Conservation (phyloP, 2,329 filamentous ascomycete genomes). For the Diplodia corticola region DNA sequence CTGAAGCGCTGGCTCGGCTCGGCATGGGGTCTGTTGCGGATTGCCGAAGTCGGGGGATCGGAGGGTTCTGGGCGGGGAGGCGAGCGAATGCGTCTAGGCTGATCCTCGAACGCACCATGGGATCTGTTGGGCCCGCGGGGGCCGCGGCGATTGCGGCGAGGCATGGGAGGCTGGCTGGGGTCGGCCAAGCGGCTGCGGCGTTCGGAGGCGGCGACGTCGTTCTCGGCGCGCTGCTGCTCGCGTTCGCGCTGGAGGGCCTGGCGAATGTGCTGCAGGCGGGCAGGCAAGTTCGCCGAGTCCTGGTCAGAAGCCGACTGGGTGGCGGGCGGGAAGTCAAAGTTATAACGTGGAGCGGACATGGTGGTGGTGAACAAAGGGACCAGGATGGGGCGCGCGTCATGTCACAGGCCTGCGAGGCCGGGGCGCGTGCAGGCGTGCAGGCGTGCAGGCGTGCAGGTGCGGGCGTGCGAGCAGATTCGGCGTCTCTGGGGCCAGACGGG, state of each 20-base stretch:
- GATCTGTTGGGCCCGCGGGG: constrained; percentile 2
- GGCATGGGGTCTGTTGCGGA: constrained; percentile 31
- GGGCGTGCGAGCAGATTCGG: background rate
- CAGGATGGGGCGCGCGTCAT: constrained; percentile 15
- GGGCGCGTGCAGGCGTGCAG: too few relatives aligned
- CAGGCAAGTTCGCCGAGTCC: constrained; percentile 20
- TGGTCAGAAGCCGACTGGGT: constrained; percentile 24
- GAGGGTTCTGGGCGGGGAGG: background rate
- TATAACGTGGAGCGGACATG: constrained; percentile 34
- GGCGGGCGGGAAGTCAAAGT: constrained; percentile 50
- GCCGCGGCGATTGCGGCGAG: constrained; percentile 18
- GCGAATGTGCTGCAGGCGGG: constrained; percentile 36
- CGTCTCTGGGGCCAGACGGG: background rate
- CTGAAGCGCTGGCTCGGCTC: constrained; percentile 40
- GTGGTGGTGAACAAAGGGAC: constrained; percentile 28
- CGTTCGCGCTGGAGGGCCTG: constrained; percentile 36
- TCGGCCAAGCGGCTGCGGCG: constrained; percentile 11
- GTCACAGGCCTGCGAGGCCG: constrained; percentile 1
- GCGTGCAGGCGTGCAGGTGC: background rate
- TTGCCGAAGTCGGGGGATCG: constrained; percentile 17
- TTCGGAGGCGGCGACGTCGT: constrained; percentile 25
- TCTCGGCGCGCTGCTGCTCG: constrained; percentile 32
- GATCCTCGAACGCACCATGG: background rate
- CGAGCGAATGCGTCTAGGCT: background rate
- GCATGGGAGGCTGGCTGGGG: constrained; percentile 9